phyloP scores from a whole-genome alignment of 495 filamentous ascomycete genomes.

The Penicillium lagena region DNA sequence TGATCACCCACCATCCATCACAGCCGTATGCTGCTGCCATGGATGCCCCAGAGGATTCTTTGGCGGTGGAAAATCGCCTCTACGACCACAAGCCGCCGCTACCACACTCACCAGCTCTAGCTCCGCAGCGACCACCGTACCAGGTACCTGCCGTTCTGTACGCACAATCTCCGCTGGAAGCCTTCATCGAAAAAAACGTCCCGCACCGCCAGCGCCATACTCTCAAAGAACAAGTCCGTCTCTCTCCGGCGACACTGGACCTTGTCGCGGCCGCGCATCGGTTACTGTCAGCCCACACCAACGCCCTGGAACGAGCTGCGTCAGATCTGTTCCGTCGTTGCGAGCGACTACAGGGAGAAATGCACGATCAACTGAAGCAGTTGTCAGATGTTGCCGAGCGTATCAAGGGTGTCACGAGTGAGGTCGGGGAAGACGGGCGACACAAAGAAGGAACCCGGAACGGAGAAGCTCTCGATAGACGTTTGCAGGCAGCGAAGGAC shows the following conservation, averaged over 20 bases:
- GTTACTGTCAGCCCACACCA: constrained; percentile 66
- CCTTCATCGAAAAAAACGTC: constrained; percentile 54
- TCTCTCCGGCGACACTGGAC: constrained; percentile 69
- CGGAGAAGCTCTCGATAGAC: constrained; percentile 49
- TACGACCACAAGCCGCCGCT: constrained; percentile 16
- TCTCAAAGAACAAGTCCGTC: constrained; percentile 63
- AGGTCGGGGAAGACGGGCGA: constrained; percentile 44
- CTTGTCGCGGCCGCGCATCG: constrained; percentile 73
- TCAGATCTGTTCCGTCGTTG: constrained; percentile 78
- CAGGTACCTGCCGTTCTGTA: constrained; percentile 62
- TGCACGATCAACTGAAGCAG: constrained; percentile 63
- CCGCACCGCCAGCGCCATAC: constrained; percentile 53
- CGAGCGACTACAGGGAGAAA: constrained; percentile 63
- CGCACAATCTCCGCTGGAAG: constrained; percentile 48
- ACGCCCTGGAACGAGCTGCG: constrained; percentile 63
- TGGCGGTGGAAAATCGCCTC: constrained; percentile 23
- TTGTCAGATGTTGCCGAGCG: constrained; percentile 59
- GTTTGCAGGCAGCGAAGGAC: constrained; percentile 52
- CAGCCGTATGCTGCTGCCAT: constrained; percentile 60
- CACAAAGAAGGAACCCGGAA: constrained; percentile 33
- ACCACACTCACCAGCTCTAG: constrained; percentile 17
- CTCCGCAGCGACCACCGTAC: constrained; percentile 57
- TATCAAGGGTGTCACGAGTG: constrained; percentile 60
- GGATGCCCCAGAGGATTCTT: constrained; percentile 51
- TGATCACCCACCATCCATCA: constrained; percentile 62